Evolutionary conservation across 345 rosid species (phyloP).

Genomic region (Carallia pectinifolia): DNA sequence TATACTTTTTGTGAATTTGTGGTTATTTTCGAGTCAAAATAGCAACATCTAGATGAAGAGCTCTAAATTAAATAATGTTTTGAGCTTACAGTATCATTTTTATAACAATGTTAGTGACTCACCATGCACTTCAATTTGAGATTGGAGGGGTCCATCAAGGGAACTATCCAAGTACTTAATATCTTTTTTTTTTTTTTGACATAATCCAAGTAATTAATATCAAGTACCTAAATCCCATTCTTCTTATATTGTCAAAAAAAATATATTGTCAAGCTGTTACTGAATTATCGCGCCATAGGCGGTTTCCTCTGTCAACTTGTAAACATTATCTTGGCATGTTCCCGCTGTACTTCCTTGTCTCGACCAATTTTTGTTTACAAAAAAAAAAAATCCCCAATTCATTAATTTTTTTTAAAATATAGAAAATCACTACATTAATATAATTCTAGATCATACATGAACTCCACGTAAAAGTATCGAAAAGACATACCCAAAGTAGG

Average conservation of each 20-base stretch:
- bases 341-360: too few species aligned
- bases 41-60: too few species aligned
- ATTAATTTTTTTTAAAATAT: too few species aligned
- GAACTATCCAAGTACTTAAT: constrained; percentile 14
- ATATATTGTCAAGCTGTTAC: neutral
- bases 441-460: too few species aligned
- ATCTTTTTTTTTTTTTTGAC: constrained; percentile 10
- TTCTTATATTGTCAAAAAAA: neutral
- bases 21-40: too few species aligned
- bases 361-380: too few species aligned
- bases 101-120: constrained; percentile 32
- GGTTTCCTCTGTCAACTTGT: neutral
- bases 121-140: constrained; percentile 28
- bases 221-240: constrained; percentile 34
- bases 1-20: too few species aligned
- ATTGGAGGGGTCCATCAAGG: constrained; percentile 22
- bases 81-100: constrained; percentile 16
- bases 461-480: too few species aligned
- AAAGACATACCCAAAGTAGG: too few species aligned
- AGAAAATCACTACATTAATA: too few species aligned
- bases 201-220: constrained; percentile 20
- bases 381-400: too few species aligned
- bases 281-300: neutral
- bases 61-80: neutral
- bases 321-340: neutral